A percentile compares a stretch with the other conserved stretches of the same genome.
phyloP scores from a whole-genome alignment of 2,329 filamentous ascomycete genomes.

The Fusarium transvaalense region DNA sequence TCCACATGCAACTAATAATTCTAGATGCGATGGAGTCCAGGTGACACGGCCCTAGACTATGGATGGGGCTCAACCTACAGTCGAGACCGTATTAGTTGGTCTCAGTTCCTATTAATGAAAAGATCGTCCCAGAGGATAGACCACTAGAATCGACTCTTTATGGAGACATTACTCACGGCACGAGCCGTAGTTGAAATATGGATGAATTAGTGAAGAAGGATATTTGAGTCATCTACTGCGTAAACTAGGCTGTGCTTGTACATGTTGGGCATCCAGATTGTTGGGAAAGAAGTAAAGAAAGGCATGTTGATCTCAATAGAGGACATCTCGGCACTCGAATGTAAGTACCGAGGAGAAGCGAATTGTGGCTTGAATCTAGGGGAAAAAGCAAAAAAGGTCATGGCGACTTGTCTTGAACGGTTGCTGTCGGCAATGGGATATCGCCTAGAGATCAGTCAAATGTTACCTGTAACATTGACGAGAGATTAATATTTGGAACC shows the following conservation, averaged over 20 bases:
- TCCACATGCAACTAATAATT: neutral
- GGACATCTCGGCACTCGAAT: neutral
- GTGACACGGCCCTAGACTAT: neutral
- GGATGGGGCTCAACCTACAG: neutral
- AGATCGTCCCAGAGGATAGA: neutral
- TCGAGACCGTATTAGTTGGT: neutral
- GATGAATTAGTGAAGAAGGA: neutral
- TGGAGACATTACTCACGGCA: constrained; percentile 14
- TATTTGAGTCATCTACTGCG: constrained; percentile 1
- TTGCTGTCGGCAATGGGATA: neutral
- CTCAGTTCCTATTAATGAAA: neutral
- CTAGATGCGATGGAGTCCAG: neutral
- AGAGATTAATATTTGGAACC: too few relatives aligned
- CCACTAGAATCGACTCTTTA: neutral
- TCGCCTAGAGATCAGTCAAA: neutral
- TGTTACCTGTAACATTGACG: neutral
- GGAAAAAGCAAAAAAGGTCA: neutral
- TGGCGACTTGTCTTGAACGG: neutral
- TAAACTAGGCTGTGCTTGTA: neutral
- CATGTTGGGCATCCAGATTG: neutral
- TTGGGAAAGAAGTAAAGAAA: neutral
- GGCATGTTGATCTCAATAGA: neutral
- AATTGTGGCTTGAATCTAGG: neutral
- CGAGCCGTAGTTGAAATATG: constrained; percentile 10
- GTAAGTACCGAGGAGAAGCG: neutral